Conservation (phyloP, 75 land plant species). For the Pinus albicaulis region DNA sequence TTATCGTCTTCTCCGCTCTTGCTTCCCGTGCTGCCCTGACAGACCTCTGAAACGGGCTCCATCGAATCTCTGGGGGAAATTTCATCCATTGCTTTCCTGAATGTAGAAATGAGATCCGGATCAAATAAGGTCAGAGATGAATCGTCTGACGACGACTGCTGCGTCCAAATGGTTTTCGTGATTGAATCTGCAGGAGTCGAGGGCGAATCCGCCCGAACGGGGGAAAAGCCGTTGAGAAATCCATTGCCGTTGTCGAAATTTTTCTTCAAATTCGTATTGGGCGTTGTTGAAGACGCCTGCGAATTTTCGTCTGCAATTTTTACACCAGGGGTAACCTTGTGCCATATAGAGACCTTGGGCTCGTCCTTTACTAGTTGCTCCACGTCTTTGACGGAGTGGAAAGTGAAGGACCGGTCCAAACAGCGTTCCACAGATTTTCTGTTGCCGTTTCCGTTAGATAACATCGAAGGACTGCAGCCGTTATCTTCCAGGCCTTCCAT, state of each 20-base stretch:
- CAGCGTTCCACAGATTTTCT: neutral
- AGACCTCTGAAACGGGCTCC: constrained; percentile 12
- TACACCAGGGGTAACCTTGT: constrained; percentile 9
- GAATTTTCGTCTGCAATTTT: neutral
- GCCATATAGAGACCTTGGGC: constrained; percentile 11
- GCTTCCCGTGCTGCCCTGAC: constrained; percentile 17
- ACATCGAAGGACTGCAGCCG: constrained; percentile 4
- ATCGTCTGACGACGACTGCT: constrained; percentile 7
- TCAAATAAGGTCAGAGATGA: constrained; percentile 21
- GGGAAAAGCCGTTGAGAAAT: neutral
- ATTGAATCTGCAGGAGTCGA: neutral
- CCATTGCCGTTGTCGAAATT: neutral
- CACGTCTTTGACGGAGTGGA: constrained; percentile 23
- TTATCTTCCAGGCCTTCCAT: constrained; percentile 88
- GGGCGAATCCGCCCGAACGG: neutral
- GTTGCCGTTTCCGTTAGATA: neutral
- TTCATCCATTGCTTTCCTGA: constrained; percentile 34
- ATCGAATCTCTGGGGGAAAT: constrained; percentile 8
- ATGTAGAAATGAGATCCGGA: constrained; percentile 30
- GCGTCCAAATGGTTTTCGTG: constrained; percentile 21
- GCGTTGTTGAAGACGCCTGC: neutral
- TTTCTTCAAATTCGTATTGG: neutral
- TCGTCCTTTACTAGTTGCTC: constrained; percentile 6
- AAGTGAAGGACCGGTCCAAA: constrained; percentile 46
- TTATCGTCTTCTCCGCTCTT: neutral